Percentiles rank a stretch among this genome's conserved stretches.
These are phyloP conservation scores for Elsinoe fawcettii DNA, from an alignment of 2,329 filamentous ascomycete genomes.

Conservation along the genomic window DNA sequence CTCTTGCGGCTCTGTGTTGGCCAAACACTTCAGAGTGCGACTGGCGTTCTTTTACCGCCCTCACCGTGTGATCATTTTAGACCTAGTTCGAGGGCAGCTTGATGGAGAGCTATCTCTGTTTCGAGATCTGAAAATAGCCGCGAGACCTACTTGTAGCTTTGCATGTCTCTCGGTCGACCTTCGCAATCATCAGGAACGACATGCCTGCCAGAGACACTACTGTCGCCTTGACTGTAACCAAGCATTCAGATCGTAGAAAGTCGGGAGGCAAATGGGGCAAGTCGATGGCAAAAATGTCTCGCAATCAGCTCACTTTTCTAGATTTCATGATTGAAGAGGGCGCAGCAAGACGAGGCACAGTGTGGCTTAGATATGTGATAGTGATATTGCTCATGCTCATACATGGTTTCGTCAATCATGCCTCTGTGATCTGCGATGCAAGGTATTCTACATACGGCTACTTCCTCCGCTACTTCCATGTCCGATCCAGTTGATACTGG, in stretches of 20 bases:
- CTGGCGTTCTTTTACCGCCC: background rate
- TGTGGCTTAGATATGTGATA: conserved; percentile 6
- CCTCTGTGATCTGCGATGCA: conserved; percentile 7
- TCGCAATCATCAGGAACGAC: background rate
- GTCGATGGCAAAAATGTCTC: conserved; percentile 11
- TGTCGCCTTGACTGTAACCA: background rate
- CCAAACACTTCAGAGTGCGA: conserved; percentile 3
- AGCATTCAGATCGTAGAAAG: conserved; percentile 1
- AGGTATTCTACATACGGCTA: background rate
- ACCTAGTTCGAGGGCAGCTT: background rate
- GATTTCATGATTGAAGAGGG: background rate
- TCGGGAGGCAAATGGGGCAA: conserved; percentile 10
- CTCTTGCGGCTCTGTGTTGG: background rate
- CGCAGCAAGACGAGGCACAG: background rate
- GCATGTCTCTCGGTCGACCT: background rate
- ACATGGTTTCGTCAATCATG: conserved; percentile 8
- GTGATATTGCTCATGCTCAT: conserved; percentile 7
- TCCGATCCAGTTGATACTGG: background rate
- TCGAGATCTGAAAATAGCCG: background rate
- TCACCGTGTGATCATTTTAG: background rate
- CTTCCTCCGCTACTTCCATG: background rate
- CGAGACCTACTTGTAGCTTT: no score
- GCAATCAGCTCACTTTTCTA: background rate
- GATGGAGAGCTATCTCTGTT: background rate
- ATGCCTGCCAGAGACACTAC: background rate